phyloP scores from a whole-genome alignment of 2,329 filamentous ascomycete species.

The Monilinia polystroma region DNA sequence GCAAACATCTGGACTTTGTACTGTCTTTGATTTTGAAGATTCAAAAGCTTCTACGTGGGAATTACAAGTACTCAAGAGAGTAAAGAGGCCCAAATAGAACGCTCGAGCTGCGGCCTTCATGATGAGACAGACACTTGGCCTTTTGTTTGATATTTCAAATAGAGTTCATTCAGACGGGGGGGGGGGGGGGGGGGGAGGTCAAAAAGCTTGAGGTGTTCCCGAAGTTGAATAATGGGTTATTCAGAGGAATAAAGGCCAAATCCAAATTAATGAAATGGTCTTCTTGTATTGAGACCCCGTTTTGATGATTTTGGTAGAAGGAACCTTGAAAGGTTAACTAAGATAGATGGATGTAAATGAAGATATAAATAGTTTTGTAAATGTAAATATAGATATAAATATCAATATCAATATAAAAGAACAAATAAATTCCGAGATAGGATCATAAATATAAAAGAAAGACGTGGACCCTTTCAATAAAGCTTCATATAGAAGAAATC shows the following conservation, averaged over 20 bases:
- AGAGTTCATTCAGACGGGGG: neutral
- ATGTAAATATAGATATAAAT: too few species aligned
- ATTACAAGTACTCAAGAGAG: constrained; percentile 51
- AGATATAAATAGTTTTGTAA: too few species aligned
- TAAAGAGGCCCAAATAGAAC: constrained; percentile 63
- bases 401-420: too few species aligned
- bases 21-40: constrained; percentile 40
- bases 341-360: too few species aligned
- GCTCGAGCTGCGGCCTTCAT: constrained; percentile 55
- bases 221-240: neutral
- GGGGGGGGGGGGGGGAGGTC: neutral
- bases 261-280: too few species aligned
- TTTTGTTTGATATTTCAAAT: constrained; percentile 17
- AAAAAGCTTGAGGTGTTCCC: neutral
- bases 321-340: too few species aligned
- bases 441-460: too few species aligned
- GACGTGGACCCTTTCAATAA: too few species aligned
- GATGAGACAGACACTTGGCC: constrained; percentile 31
- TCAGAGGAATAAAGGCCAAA: too few species aligned
- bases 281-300: neutral
- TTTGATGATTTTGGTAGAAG: too few species aligned
- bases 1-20: constrained; percentile 42
- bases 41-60: constrained; percentile 44
- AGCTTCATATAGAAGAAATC: too few species aligned
- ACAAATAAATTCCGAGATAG: too few species aligned